Conservation (phyloP, 768 basidiomycete species). For the Termitomyces sp. region DNA sequence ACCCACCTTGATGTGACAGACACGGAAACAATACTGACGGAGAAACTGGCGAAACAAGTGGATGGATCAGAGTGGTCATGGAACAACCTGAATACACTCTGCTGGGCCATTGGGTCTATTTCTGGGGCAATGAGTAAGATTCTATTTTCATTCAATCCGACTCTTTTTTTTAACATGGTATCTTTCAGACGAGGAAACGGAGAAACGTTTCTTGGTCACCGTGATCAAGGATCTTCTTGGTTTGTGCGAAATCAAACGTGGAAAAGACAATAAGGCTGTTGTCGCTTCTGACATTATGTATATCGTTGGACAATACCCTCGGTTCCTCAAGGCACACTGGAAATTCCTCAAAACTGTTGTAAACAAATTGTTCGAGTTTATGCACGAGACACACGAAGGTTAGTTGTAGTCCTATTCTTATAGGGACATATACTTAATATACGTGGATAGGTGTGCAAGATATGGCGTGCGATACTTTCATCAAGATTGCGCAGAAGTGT, state of each 20-base stretch:
- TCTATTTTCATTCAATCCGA: conserved; percentile 8
- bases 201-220: conserved; percentile 97
- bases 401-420: conserved; percentile 11
- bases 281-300: conserved; percentile 97
- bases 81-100: conserved; percentile 98
- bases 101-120: conserved; percentile 99
- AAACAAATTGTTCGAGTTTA: conserved; percentile 99
- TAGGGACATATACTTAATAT: not conserved
- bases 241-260: conserved; percentile 95
- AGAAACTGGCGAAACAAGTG: conserved; percentile 96
- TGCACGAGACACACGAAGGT: conserved; percentile 99
- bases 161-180: not conserved
- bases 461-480: conserved; percentile 99
- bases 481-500: conserved; percentile 99
- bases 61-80: conserved; percentile 99
- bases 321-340: conserved; percentile 99
- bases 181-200: conserved; percentile 87
- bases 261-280: conserved; percentile 99
- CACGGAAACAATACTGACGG: conserved; percentile 95
- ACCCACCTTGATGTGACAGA: conserved; percentile 96
- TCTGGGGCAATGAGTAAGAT: conserved; percentile 97
- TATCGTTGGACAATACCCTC: conserved; percentile 98
- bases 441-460: conserved; percentile 82
- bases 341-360: conserved; percentile 99
- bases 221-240: conserved; percentile 99